phyloP scores from a whole-genome alignment of 768 basidiomycete species.

The Pulveroboletus sp. region DNA sequence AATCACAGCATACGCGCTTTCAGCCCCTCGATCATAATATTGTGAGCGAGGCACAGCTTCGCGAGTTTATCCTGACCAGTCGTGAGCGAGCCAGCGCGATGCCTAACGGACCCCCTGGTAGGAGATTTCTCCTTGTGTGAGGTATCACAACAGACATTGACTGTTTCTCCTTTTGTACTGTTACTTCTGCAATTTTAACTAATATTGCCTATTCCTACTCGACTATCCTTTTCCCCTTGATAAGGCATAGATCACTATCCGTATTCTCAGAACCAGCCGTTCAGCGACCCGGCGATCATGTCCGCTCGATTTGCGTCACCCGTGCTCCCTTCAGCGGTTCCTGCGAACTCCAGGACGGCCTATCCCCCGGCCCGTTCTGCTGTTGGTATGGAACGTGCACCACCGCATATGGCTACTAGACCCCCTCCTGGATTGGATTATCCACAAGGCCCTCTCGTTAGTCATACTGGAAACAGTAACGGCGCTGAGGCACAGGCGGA shows the following conservation, averaged over 20 bases:
- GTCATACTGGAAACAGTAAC: constrained; percentile 17
- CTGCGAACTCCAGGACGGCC: constrained; percentile 7
- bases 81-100: constrained; percentile 47
- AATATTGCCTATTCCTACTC: constrained; percentile 10
- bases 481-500: constrained; percentile 23
- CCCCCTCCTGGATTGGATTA: constrained; percentile 66
- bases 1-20: constrained; percentile 40
- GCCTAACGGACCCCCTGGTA: constrained; percentile 41
- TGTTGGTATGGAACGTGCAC: constrained; percentile 11
- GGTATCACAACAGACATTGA: constrained; percentile 29
- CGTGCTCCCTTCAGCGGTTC: constrained; percentile 21
- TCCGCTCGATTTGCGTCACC: constrained; percentile 58
- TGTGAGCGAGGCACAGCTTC: constrained; percentile 71
- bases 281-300: constrained; percentile 78
- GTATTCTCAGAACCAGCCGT: constrained; percentile 41
- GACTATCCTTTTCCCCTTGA: constrained; percentile 16
- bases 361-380: constrained; percentile 12
- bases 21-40: constrained; percentile 50
- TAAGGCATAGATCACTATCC: constrained; percentile 35
- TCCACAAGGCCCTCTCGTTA: constrained; percentile 30
- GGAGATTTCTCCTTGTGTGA: constrained; percentile 43
- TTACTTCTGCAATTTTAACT: constrained; percentile 21
- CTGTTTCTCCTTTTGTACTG: constrained; percentile 26
- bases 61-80: constrained; percentile 71
- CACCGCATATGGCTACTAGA: constrained; percentile 37